Conservation (phyloP, 495 filamentous ascomycete species). For the Penicillium cinerascens region DNA sequence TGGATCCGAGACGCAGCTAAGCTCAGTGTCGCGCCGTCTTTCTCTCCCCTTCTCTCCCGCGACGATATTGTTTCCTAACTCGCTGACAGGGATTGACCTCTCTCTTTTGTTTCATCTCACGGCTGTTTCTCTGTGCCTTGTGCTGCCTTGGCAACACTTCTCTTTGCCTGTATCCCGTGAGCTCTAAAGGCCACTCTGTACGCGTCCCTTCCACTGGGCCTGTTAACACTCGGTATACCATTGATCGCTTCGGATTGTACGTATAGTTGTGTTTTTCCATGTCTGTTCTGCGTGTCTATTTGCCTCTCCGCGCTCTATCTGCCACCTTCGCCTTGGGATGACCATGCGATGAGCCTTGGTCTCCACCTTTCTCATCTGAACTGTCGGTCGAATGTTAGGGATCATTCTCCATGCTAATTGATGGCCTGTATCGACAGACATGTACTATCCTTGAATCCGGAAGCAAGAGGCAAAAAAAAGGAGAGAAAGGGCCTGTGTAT, state of each 20-base stretch:
- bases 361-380: background rate
- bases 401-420: slow-evolving; percentile 39
- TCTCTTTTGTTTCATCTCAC: slow-evolving; percentile 2
- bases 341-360: background rate
- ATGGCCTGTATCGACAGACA: slow-evolving; percentile 39
- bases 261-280: slow-evolving; percentile 36
- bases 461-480: slow-evolving; percentile 24
- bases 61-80: background rate
- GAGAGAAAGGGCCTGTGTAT: slow-evolving; percentile 36
- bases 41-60: background rate
- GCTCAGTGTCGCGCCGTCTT: slow-evolving; percentile 1
- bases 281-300: slow-evolving; percentile 9
- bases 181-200: slow-evolving; percentile 14
- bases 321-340: slow-evolving; percentile 4
- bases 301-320: slow-evolving; percentile 6
- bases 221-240: slow-evolving; percentile 22
- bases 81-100: slow-evolving; percentile 6
- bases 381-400: slow-evolving; percentile 12
- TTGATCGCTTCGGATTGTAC: slow-evolving; percentile 44
- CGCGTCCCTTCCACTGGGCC: slow-evolving; percentile 18
- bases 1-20: background rate
- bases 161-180: slow-evolving; percentile 15
- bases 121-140: background rate
- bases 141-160: slow-evolving; percentile 12
- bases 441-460: slow-evolving; percentile 42